phyloP scores from a whole-genome alignment of 441 rosid species.

The Monsonia emarginata region DNA sequence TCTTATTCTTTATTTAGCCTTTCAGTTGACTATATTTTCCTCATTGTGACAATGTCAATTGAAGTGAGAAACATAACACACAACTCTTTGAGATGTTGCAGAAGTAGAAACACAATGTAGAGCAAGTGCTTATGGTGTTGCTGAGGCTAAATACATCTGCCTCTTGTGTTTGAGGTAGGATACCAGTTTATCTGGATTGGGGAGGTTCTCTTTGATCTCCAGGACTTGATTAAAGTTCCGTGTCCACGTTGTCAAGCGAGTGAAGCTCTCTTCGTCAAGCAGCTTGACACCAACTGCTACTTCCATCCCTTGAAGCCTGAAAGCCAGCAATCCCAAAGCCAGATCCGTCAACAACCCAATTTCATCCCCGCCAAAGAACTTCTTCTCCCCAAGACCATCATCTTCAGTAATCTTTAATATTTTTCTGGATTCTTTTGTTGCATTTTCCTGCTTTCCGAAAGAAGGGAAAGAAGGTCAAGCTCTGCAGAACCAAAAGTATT shows the following conservation, averaged over 20 bases:
- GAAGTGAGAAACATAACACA: too few relatives aligned
- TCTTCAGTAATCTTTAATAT: constrained; percentile 26
- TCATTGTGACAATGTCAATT: too few relatives aligned
- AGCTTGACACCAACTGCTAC: constrained; percentile 31
- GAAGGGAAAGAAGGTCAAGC: constrained; percentile 18
- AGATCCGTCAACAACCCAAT: constrained; percentile 30
- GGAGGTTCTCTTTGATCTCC: constrained; percentile 28
- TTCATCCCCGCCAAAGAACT: constrained; percentile 38
- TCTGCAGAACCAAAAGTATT: constrained; percentile 11
- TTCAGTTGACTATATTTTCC: neutral
- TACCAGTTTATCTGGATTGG: constrained; percentile 20
- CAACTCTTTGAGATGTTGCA: too few relatives aligned
- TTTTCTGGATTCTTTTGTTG: constrained; percentile 25
- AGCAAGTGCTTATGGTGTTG: constrained; percentile 2
- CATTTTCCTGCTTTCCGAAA: constrained; percentile 26
- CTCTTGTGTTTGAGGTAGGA: constrained; percentile 19
- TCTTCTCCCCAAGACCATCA: constrained; percentile 26
- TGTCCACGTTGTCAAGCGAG: constrained; percentile 33
- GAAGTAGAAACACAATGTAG: neutral
- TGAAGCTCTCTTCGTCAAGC: constrained; percentile 27
- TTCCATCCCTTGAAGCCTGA: constrained; percentile 30
- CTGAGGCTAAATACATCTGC: constrained; percentile 21
- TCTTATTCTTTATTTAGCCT: neutral
- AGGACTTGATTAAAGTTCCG: constrained; percentile 29
- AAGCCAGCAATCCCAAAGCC: constrained; percentile 37